Evolutionary conservation across 1,139 yeast genomes (phyloP), one percentile per base, ranked within the genome.

Genomic region (Debaryomyces nepalensis): DNA sequence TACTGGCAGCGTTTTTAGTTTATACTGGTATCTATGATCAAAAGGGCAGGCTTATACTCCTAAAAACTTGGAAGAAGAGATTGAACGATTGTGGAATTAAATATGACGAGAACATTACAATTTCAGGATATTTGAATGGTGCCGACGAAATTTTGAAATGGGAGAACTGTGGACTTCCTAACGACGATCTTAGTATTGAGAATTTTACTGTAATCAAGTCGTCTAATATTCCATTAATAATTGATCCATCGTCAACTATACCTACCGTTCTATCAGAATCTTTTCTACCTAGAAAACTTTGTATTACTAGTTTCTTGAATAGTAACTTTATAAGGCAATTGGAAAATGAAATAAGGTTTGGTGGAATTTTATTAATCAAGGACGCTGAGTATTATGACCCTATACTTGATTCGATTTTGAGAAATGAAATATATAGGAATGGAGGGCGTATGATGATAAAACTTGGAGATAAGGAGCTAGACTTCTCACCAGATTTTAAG

Each of bases 351-450:
- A 61, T 91, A 20, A 70, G 95, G 47, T 91, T 91, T 69, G 98
- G 99, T 6, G 90, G 89, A 4, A 57, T 77, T 0, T 67, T 91
- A 7, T 58, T 91, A 9, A 75, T 91, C 22, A 81, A 80, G 52
- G 95, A 91, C 61, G 89, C 91, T 3, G 97, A 91, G 55, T 68
- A 75, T 51, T 81, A 79, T 55, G 93, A 91, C 58, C 96, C 97
- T 0, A 65, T 87, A 9, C 57, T 91, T 16, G 79, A 79, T 44
- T 72, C 84, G 0, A 61, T 91, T 2, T 63, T 93, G 34, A 73
- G 81, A 41, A 68, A 70, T 34, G 96, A 88, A 47, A 72, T 80
- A 29, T 75, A 73, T 33, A 69, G 74, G 24, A 73, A 84, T 32
- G 97, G 96, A 4, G 95, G 95, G 0, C 70, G 97, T 42, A 64